Conservation (phyloP, 345 rosid genomes). For the Brassica carinata region DNA sequence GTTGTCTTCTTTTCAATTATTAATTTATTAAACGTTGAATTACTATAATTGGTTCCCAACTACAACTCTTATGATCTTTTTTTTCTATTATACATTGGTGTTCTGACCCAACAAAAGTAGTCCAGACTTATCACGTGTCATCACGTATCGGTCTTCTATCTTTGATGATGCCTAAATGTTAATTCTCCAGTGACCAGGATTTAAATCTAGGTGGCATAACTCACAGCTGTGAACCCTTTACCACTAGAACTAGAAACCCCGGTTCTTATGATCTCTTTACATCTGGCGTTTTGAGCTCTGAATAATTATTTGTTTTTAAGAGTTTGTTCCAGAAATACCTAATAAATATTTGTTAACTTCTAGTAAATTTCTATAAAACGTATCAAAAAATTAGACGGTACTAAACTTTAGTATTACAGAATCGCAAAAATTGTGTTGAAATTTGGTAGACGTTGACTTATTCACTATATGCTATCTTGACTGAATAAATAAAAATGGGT, state of each 20-base stretch:
- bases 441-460: background rate
- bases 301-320: background rate
- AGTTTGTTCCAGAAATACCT: background rate
- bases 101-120: too few relatives aligned
- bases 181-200: too few relatives aligned
- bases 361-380: background rate
- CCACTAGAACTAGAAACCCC: too few relatives aligned
- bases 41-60: slow-evolving; percentile 28
- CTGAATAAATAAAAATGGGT: background rate
- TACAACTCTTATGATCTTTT: slow-evolving; percentile 6
- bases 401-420: background rate
- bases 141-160: too few relatives aligned
- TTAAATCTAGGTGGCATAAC: too few relatives aligned
- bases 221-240: too few relatives aligned
- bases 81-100: background rate
- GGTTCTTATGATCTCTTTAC: slow-evolving; percentile 5
- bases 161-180: too few relatives aligned
- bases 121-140: too few relatives aligned
- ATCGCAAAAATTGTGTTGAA: background rate
- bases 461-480: background rate
- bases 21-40: background rate
- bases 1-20: slow-evolving; percentile 1
- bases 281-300: background rate
- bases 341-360: background rate
- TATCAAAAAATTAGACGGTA: background rate